Conservation (phyloP, 257 asterid species). For the Solanum gandarillasii region DNA sequence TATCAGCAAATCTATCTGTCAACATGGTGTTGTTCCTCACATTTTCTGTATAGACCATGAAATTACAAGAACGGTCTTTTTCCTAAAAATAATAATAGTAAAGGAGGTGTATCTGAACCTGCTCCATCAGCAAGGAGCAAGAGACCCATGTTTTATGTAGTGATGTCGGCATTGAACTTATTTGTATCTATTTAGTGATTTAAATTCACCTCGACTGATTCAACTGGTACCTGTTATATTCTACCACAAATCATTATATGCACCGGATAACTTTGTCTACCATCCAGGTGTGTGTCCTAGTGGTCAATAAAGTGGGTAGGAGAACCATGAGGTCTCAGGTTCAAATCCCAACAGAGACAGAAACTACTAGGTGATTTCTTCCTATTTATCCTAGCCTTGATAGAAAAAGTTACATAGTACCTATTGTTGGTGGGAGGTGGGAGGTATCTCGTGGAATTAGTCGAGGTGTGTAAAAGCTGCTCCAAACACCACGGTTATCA, state of each 20-base stretch:
- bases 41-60: neutral
- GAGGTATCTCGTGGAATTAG: neutral
- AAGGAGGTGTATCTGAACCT: neutral
- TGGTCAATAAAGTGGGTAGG: neutral
- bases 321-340: neutral
- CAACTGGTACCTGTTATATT: neutral
- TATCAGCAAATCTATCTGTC: neutral
- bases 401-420: neutral
- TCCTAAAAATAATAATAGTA: neutral
- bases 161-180: neutral
- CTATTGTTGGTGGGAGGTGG: neutral
- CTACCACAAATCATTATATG: neutral
- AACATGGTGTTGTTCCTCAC: neutral
- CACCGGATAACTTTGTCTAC: neutral
- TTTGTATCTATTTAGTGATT: neutral
- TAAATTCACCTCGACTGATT: neutral
- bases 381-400: neutral
- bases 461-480: neutral
- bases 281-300: neutral
- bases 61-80: neutral
- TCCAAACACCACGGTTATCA: neutral
- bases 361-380: too few species aligned
- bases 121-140: neutral
- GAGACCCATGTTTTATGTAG: neutral
- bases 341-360: neutral